Percentiles rank a stretch among this genome's conserved stretches.
These are phyloP conservation scores for Eutrema heterophyllum DNA, from an alignment of 345 rosid species.

Conservation along the genomic window DNA sequence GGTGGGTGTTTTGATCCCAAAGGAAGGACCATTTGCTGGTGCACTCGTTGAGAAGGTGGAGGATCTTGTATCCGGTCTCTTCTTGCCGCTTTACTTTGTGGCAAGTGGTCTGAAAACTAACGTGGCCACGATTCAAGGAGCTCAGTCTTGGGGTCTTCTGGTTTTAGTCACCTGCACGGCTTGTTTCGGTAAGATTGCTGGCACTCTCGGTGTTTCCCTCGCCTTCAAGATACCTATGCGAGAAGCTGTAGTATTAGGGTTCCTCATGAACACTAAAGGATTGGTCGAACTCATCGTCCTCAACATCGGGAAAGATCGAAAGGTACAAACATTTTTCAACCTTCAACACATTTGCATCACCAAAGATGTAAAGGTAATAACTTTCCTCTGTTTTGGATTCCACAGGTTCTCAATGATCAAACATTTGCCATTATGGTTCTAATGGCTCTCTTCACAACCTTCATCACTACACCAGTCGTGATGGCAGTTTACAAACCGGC, in stretches of 20 bases:
- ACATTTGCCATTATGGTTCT: constrained; percentile 56
- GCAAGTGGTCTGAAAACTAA: constrained; percentile 83
- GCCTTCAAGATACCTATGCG: constrained; percentile 42
- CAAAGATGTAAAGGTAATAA: neutral
- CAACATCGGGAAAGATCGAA: constrained; percentile 78
- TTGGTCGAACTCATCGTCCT: constrained; percentile 82
- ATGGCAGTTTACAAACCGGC: constrained; percentile 67
- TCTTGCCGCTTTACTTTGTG: constrained; percentile 68
- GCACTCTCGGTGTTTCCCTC: constrained; percentile 54
- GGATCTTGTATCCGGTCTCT: constrained; percentile 74
- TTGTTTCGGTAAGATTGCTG: constrained; percentile 68
- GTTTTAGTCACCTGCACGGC: constrained; percentile 56
- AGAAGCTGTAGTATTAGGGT: constrained; percentile 58
- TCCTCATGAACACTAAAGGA: constrained; percentile 84
- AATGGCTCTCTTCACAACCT: constrained; percentile 68
- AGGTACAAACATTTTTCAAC: constrained; percentile 31
- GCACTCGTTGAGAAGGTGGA: constrained; percentile 69
- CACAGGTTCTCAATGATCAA: constrained; percentile 53
- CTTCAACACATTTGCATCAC: neutral
- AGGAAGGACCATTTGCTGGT: constrained; percentile 66
- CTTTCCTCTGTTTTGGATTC: neutral
- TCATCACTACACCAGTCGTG: constrained; percentile 66
- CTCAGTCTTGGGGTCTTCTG: constrained; percentile 72
- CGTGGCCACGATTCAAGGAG: constrained; percentile 57
- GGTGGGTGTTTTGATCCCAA: constrained; percentile 63